These are phyloP conservation scores for Viridothelium virens DNA, from an alignment of 495 filamentous ascomycete genomes.

Conservation along the genomic window DNA sequence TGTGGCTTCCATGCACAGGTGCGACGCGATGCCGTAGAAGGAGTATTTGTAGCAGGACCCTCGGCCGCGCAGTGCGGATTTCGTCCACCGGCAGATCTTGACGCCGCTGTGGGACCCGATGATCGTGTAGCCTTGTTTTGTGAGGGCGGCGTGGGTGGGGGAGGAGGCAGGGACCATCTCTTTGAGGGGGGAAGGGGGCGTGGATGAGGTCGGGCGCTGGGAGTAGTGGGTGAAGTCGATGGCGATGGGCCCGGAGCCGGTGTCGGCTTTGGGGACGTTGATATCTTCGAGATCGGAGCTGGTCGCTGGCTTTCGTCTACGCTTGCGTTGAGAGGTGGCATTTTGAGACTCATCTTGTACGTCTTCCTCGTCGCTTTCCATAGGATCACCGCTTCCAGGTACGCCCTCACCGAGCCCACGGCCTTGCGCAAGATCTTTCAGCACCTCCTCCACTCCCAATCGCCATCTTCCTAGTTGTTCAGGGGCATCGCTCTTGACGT, in stretches of 20 bases:
- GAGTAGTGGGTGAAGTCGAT: constrained; percentile 76
- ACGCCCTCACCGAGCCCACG: constrained; percentile 72
- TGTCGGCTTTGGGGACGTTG: constrained; percentile 20
- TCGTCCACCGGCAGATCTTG: constrained; percentile 98
- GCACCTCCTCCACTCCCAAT: constrained; percentile 59
- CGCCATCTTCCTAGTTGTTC: constrained; percentile 67
- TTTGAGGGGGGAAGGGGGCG: constrained; percentile 42
- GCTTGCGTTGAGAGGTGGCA: constrained; percentile 32
- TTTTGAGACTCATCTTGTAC: constrained; percentile 47
- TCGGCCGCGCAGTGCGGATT: constrained; percentile 89
- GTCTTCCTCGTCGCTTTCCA: constrained; percentile 75
- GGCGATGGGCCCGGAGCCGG: constrained; percentile 49
- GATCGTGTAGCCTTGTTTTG: constrained; percentile 93
- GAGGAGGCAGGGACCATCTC: constrained; percentile 91
- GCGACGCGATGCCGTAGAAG: constrained; percentile 92
- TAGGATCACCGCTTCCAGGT: constrained; percentile 67
- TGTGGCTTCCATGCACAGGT: constrained; percentile 96
- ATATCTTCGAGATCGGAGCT: constrained; percentile 73
- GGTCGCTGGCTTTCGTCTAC: constrained; percentile 18
- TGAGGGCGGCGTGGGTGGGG: constrained; percentile 77
- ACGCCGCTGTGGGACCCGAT: constrained; percentile 93
- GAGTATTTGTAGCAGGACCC: constrained; percentile 96
- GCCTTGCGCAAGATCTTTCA: constrained; percentile 54
- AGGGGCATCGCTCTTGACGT: constrained; percentile 65
- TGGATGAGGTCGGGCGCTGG: constrained; percentile 13